These are phyloP conservation scores for Camelina sativa DNA, from an alignment of 345 rosid species.

Conservation along the genomic window DNA sequence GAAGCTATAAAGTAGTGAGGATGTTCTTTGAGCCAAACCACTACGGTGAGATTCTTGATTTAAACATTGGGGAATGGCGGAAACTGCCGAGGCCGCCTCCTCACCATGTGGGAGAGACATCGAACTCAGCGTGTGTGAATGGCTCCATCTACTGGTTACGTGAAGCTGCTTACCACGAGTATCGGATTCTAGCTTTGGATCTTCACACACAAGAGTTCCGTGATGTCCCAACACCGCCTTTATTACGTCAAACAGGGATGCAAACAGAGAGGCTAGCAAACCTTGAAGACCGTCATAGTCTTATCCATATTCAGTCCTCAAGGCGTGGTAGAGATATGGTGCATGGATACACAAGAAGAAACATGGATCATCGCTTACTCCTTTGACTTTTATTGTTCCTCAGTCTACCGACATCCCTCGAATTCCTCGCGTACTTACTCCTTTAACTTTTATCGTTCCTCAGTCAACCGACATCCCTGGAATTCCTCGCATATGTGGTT, in stretches of 20 bases:
- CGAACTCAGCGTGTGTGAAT: neutral
- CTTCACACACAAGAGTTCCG: conserved; percentile 20
- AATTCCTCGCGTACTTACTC: too few relatives aligned
- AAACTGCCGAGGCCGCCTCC: neutral
- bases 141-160: conserved; percentile 21
- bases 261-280: neutral
- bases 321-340: neutral
- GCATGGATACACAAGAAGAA: neutral
- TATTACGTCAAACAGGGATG: neutral
- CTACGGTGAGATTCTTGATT: conserved; percentile 14
- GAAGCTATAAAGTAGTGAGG: conserved; percentile 27
- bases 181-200: conserved; percentile 15
- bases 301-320: neutral
- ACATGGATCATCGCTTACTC: too few relatives aligned
- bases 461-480: too few relatives aligned
- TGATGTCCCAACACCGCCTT: neutral
- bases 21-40: neutral
- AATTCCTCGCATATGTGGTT: too few relatives aligned
- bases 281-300: conserved; percentile 20
- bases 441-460: too few relatives aligned
- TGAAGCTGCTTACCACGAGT: too few relatives aligned
- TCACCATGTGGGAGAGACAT: neutral
- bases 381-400: too few relatives aligned
- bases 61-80: conserved; percentile 25
- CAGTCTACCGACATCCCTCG: too few relatives aligned